phyloP scores from a whole-genome alignment of 768 basidiomycete species.

The Collybia mongolica region DNA sequence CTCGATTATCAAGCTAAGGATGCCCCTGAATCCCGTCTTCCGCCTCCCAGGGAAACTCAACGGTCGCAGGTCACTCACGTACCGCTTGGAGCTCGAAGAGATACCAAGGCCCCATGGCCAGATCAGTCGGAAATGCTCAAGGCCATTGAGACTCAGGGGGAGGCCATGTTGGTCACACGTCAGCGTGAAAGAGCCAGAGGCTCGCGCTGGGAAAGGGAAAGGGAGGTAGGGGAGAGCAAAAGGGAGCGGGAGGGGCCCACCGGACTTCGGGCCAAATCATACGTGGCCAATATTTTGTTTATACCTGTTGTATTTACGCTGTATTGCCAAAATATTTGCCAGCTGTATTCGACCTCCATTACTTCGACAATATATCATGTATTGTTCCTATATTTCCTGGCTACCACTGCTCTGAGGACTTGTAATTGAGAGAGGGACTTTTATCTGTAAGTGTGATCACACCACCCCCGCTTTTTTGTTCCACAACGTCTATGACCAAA shows the following conservation, averaged over 20 bases:
- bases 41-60: constrained; percentile 31
- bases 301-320: too few species aligned
- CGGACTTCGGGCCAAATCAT: too few species aligned
- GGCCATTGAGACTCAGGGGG: constrained; percentile 50
- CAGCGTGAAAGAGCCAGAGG: constrained; percentile 57
- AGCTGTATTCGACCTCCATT: too few species aligned
- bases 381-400: too few species aligned
- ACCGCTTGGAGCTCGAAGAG: constrained; percentile 34
- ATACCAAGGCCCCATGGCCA: constrained; percentile 52
- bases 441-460: too few species aligned
- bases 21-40: constrained; percentile 37
- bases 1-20: constrained; percentile 51
- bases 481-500: too few species aligned
- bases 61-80: constrained; percentile 40
- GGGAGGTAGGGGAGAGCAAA: constrained; percentile 39
- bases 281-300: too few species aligned
- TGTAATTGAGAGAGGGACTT: too few species aligned
- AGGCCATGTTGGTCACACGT: constrained; percentile 63
- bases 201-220: constrained; percentile 40
- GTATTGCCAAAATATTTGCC: too few species aligned
- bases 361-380: too few species aligned
- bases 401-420: too few species aligned
- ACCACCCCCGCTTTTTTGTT: too few species aligned
- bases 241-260: constrained; percentile 42
- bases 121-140: constrained; percentile 44